Conservation (phyloP, 495 filamentous ascomycete species). For the Neurospora sublineolata region DNA sequence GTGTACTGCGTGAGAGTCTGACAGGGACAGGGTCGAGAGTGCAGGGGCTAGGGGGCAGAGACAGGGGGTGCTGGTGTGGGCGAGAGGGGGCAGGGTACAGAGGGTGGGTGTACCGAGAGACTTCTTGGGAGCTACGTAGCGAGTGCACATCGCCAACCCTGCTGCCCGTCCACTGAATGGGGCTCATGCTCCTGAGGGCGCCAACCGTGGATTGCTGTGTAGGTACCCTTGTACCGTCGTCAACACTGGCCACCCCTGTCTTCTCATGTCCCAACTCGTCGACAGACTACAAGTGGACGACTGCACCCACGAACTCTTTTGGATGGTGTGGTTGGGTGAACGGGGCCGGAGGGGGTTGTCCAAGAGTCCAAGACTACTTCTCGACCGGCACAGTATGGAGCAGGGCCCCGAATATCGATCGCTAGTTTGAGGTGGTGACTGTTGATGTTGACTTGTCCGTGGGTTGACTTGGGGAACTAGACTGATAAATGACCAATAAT, state of each 20-base stretch:
- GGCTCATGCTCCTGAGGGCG: background rate
- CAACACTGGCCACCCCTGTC: background rate
- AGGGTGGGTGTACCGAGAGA: background rate
- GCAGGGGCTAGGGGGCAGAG: conserved; percentile 6
- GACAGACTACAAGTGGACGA: background rate
- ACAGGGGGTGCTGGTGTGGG: background rate
- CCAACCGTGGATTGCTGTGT: background rate
- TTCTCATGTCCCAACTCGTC: background rate
- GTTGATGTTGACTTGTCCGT: background rate
- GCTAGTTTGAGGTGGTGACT: background rate
- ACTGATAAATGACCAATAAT: background rate
- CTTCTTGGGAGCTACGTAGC: background rate
- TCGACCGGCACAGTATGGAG: background rate
- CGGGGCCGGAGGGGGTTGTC: background rate
- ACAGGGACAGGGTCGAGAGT: conserved; percentile 5
- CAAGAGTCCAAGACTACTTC: background rate
- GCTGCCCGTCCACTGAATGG: background rate
- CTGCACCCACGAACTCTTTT: background rate
- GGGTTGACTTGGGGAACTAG: background rate
- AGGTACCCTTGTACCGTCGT: background rate
- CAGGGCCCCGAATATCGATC: background rate
- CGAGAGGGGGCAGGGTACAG: background rate
- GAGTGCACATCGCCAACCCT: background rate
- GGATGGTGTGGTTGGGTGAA: background rate
- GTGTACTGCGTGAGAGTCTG: conserved; percentile 9